Base-by-base conservation (phyloP, 352 stramenopile genomes). In the Phytophthora aleatoria region DNA sequence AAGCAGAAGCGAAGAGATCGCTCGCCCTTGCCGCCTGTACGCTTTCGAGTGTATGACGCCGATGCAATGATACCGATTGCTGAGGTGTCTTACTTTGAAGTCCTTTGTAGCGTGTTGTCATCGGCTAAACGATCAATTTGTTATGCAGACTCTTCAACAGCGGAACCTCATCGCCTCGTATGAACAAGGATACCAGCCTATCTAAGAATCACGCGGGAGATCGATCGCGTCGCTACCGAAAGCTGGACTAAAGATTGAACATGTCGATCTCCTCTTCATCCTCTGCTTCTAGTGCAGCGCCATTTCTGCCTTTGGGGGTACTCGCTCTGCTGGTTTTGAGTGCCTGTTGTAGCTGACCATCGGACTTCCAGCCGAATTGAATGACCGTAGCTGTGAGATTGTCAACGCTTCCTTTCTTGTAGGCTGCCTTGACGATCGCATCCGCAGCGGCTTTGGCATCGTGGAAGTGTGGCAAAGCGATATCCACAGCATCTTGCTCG, bases 321-420 rank as follows among this genome's bases (percentile, higher is more conserved):
- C n/a, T 38, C 27, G 24, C 10, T 47, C 53, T 61, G 36, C 42
- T 57, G 47, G 26, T 59, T 24, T 55, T 42, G 6, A 66, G 41
- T 8, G n/a, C 51, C 41, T 60, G 35, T n/a, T 69, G 61, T 50
- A 72, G 30, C 33, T 57, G 69, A 20, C 7, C 36, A 28, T 65
- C 36, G 3, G 57, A 43, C 16, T 77, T 72, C 79, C 79, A 83
- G 31, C 74, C 64, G 50, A 85, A 79, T 57, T 81, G 61, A 55
- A 88, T 50, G 16, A 88, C 78, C 0, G 71, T 87, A 13, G 59
- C 81, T 16, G 81, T 90, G 13, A 89, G 47, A 54, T 90, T 85
- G 47, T 90, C 81, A 10, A 58, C 58, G 39, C 81, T 90, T 4
- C 78, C 78, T 50, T 77, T 79, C 33, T 60, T 67, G 50, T 85